A percentile compares a stretch with the other conserved stretches of the same genome.
Evolutionary conservation across 129 eudicot species (phyloP).

Genomic region (Arctium minus): DNA sequence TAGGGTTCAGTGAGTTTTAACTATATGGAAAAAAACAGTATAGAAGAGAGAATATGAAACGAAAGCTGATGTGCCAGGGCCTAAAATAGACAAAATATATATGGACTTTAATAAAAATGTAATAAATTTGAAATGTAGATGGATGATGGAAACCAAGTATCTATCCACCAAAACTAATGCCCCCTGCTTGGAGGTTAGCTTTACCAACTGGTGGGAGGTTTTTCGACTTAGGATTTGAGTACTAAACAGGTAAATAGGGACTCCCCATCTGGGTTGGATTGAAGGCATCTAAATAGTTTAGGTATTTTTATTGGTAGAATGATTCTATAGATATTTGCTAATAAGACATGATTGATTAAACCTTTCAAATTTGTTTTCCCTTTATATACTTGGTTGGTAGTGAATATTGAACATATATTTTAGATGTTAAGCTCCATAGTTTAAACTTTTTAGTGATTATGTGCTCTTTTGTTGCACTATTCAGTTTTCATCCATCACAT

Average conservation of each 20-base stretch:
- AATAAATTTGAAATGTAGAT: background rate
- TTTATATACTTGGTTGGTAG: background rate
- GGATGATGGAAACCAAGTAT: background rate
- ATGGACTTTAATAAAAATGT: background rate
- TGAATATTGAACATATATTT: constrained; percentile 3
- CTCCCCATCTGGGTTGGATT: background rate
- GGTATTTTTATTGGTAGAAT: background rate
- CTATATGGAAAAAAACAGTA: too few species aligned
- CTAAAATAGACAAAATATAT: background rate
- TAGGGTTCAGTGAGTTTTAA: background rate
- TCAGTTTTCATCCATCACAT: constrained; percentile 5
- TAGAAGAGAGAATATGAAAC: background rate
- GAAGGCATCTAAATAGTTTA: background rate
- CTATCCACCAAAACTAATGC: background rate
- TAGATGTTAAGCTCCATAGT: background rate
- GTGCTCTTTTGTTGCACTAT: background rate
- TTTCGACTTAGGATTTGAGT: background rate
- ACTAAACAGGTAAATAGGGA: background rate
- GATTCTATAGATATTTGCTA: background rate
- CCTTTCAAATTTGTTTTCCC: background rate
- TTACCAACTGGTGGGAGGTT: background rate
- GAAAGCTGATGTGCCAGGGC: background rate
- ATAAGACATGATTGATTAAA: background rate
- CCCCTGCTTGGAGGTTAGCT: background rate
- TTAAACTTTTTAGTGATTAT: background rate